A percentile compares a stretch with the other conserved stretches of the same genome.
phyloP scores from a whole-genome alignment of 495 filamentous ascomycete species.

The Penicilliopsis zonata region DNA sequence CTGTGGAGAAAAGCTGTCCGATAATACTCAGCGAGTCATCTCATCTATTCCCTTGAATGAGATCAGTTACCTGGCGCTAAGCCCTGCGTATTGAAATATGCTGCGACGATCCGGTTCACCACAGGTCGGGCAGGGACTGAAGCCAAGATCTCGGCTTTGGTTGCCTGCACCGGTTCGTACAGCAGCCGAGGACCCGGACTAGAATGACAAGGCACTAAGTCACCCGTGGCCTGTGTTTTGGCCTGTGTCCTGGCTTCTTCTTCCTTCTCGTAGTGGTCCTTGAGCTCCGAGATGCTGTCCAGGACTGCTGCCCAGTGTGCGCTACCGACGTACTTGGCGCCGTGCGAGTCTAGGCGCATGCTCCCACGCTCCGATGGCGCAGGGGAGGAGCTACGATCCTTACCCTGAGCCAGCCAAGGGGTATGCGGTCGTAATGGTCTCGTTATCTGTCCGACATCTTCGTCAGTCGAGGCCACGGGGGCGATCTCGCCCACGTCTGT shows the following conservation, averaged over 20 bases:
- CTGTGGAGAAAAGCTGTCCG: slow-evolving; percentile 2
- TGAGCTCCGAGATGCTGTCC: slow-evolving; percentile 8
- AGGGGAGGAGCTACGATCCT: slow-evolving; percentile 1
- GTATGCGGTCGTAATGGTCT: no score
- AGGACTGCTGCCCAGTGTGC: slow-evolving; percentile 9
- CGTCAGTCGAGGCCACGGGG: not conserved
- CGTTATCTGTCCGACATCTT: not conserved
- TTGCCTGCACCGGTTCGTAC: slow-evolving; percentile 5
- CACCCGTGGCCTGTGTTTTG: not conserved
- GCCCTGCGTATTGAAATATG: slow-evolving; percentile 2
- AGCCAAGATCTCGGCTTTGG: slow-evolving; percentile 16
- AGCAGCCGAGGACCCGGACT: slow-evolving; percentile 2
- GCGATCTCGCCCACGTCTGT: not conserved
- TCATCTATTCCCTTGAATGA: no score
- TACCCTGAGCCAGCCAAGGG: not conserved
- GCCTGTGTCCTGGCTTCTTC: no score
- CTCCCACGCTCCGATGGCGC: slow-evolving; percentile 4
- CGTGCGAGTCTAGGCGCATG: slow-evolving; percentile 5
- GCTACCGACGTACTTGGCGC: slow-evolving; percentile 7
- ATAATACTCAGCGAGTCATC: no score
- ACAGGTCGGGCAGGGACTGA: slow-evolving; percentile 13
- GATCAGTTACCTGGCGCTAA: slow-evolving; percentile 2
- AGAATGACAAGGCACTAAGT: not conserved
- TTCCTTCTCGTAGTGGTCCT: slow-evolving; percentile 10
- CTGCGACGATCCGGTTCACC: slow-evolving; percentile 10